Conservation (phyloP, 129 eudicot species). For the Mikania micrantha region DNA sequence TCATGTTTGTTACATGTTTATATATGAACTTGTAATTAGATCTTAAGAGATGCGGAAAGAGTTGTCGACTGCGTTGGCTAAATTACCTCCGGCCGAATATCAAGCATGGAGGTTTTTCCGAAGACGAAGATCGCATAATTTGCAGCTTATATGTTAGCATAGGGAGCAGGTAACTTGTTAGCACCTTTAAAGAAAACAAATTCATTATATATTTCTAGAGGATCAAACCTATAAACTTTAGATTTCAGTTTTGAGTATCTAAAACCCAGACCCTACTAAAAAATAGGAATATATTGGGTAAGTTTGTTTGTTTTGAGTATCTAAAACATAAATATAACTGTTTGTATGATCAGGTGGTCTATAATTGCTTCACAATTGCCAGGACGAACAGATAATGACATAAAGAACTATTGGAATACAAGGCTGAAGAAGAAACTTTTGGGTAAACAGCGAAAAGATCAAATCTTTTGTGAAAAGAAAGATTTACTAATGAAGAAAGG, state of each 20-base stretch:
- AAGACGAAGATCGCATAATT: conserved; percentile 80
- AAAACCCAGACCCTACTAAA: too few species aligned
- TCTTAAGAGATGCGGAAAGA: conserved; percentile 86
- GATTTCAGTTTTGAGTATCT: background rate
- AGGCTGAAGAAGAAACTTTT: conserved; percentile 72
- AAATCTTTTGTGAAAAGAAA: conserved; percentile 25
- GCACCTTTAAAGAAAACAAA: background rate
- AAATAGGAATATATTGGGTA: too few species aligned
- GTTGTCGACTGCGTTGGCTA: conserved; percentile 84
- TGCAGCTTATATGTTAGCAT: conserved; percentile 80
- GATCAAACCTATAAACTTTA: too few species aligned
- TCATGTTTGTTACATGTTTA: background rate
- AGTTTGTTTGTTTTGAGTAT: background rate
- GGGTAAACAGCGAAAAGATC: conserved; percentile 66
- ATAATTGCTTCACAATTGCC: conserved; percentile 88
- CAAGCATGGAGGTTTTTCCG: conserved; percentile 88
- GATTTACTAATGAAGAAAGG: conserved; percentile 35
- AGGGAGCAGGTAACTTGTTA: conserved; percentile 70
- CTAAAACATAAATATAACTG: background rate
- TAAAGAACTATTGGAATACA: conserved; percentile 93
- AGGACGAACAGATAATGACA: conserved; percentile 85
- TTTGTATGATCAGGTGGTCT: conserved; percentile 62
- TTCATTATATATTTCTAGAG: background rate
- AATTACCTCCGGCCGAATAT: conserved; percentile 88
- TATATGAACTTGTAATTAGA: conserved; percentile 34